Evolutionary conservation across 306 rosid genomes (phyloP), one percentile per base, ranked within the genome.

Genomic region (Trifolium subterraneum): DNA sequence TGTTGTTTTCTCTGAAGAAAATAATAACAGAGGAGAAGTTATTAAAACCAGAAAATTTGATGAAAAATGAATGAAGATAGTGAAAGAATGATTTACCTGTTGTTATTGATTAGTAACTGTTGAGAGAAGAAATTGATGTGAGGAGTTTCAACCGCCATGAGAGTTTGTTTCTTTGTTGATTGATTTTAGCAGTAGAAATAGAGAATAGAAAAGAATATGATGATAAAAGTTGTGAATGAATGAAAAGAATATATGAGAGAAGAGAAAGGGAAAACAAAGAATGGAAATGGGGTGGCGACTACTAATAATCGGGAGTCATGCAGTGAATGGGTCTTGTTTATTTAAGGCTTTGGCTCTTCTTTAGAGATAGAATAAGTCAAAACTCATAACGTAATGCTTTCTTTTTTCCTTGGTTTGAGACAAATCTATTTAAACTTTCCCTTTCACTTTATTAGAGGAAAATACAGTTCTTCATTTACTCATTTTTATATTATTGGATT

Each of bases 81-180:
- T 58, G 64, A 2, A 50, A 5, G 14, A 10, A 10, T 4, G 0
- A 5, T 2, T 6, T 51, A 88, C 89, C 90, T 76, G 48, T 79
- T 70, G 42, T 79, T 70, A 13, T 13, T 44, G 38, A 71, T 19
- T 33, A 82, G 71, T 18, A 83, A 77, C 67, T 84, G 90, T n/a
- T 90, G 64, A 56, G 91, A 80, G 42, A 80, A 64, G 65, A 72
- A 82, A 55, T 79, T 79, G n/a, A 75, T 75, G 72, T 79, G 88
- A 2, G 71, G 83, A 50, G 97, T 84, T 80, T 89, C 91, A 85
- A 93, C 96, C 44, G 96, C 96, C 97, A 93, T 93, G 73, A 54
- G 13, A 20, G 4, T 29, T 47, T 47, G 3, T 15, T 10, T 7
- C 7, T 1, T 11, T 42, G 9, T 48, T n/a, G 20, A 0, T 14